Base-by-base conservation (phyloP, 805 yeast species). In the Candida schatavii region DNA sequence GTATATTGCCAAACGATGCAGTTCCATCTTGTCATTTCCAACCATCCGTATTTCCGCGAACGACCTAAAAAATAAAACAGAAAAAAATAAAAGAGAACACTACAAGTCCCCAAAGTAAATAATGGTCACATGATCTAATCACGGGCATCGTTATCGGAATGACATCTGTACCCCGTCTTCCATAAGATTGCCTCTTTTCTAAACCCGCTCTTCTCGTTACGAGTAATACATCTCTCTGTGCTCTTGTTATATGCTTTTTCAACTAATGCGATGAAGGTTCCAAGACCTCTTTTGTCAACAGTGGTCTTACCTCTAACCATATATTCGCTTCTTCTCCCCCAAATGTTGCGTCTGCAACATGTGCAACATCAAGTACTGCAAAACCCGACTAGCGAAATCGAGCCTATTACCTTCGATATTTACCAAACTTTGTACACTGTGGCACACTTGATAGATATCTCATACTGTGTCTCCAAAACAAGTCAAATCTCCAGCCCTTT, bases 401-500 rank as follows among this genome's bases (percentile, higher is more conserved):
- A 26, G 19, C 57, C 55, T 10, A 46, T 64, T 3, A 60, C 60
- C 35, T 14, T 38, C 2, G 53, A 48, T 5, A 47, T 61, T 11
- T 65, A 61, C 41, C 35, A 49, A n/a, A 56, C 59, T 37, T 51
- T 68, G 39, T 62, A 51, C 53, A 61, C 66, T 6, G 65, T 62
- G 40, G 71, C 75, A 3, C 72, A 68, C 46, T 54, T 72, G 25
- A 59, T 68, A 20, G 76, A 72, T 44, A 70, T 70, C 10, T 54
- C 75, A 4, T 71, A 71, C 46, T 72, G 77, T 46, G 57, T 72
- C 6, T 61, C 67, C 3, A 43, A 54, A 1, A 43, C 56, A 5
- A 51, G 54, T 14, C 51, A 51, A 3, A 59, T 71, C n/a, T 50
- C 53, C 3, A 48, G 50, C 30, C 76, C 76, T 0, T 71, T 72